Conservation (phyloP, 441 rosid genomes). For the Gossypium laxum region DNA sequence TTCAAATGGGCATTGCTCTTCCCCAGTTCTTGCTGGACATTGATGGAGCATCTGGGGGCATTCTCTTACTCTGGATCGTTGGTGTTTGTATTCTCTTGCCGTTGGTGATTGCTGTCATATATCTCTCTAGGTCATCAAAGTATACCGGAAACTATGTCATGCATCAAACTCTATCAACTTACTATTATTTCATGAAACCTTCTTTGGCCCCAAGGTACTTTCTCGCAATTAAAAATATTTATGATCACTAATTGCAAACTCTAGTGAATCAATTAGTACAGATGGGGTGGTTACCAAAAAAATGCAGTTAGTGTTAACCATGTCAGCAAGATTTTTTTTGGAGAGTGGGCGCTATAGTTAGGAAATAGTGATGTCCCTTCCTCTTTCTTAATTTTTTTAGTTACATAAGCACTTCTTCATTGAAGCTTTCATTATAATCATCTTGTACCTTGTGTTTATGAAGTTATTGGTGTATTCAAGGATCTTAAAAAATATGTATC, state of each 20-base stretch:
- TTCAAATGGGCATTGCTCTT: slow-evolving; percentile 99
- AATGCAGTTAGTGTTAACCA: neutral
- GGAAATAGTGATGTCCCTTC: neutral
- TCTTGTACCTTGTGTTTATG: neutral
- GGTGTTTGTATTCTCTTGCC: slow-evolving; percentile 95
- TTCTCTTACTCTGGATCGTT: slow-evolving; percentile 90
- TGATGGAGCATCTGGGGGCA: slow-evolving; percentile 94
- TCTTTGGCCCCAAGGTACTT: slow-evolving; percentile 92
- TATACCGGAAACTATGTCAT: slow-evolving; percentile 95
- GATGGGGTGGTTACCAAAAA: neutral
- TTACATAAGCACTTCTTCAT: neutral
- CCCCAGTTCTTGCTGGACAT: slow-evolving; percentile 85
- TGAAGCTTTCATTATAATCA: neutral
- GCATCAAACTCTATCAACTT: slow-evolving; percentile 87
- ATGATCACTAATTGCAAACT: neutral
- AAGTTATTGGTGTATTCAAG: neutral
- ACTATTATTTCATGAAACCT: slow-evolving; percentile 86
- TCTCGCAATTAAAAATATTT: slow-evolving; percentile 6
- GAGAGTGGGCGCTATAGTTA: neutral
- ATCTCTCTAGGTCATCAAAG: slow-evolving; percentile 90
- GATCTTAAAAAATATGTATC: neutral
- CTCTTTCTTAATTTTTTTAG: neutral
- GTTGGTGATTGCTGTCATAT: slow-evolving; percentile 83
- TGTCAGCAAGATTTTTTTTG: neutral
- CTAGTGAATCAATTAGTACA: neutral